A percentile compares a stretch with the other conserved stretches of the same genome.
phyloP scores from a whole-genome alignment of 2,329 filamentous ascomycete species.

The Bipolaris gigantea region DNA sequence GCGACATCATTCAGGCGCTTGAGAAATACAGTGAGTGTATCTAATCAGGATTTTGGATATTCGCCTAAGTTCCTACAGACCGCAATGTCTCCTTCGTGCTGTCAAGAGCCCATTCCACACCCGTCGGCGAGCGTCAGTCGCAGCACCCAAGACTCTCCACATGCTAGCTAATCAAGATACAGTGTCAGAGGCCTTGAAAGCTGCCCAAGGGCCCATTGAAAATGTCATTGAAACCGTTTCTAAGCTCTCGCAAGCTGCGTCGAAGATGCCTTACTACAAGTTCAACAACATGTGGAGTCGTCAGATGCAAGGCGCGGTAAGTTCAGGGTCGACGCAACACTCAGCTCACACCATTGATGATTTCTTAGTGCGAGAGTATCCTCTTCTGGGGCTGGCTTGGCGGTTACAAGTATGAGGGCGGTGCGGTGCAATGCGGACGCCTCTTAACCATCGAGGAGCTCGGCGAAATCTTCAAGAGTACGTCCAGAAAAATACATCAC shows the following conservation, averaged over 20 bases:
- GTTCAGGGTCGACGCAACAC: conserved; percentile 13
- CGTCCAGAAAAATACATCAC: conserved; percentile 18
- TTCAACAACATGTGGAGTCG: conserved; percentile 88
- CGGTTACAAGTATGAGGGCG: conserved; percentile 61
- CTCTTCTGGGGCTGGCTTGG: conserved; percentile 76
- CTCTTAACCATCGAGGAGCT: conserved; percentile 89
- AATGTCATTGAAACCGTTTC: conserved; percentile 71
- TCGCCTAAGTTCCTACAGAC: conserved; percentile 50
- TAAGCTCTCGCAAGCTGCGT: conserved; percentile 72
- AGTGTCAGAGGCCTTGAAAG: conserved; percentile 70
- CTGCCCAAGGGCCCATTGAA: conserved; percentile 70
- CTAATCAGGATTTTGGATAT: background rate
- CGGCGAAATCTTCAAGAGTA: conserved; percentile 74
- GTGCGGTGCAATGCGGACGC: conserved; percentile 58
- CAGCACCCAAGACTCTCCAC: background rate
- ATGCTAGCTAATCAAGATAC: conserved; percentile 13
- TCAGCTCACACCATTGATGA: conserved; percentile 8
- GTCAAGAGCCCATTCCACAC: conserved; percentile 86
- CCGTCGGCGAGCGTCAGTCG: conserved; percentile 62
- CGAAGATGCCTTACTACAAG: conserved; percentile 95
- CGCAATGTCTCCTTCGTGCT: conserved; percentile 79
- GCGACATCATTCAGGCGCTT: conserved; percentile 77
- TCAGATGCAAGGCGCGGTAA: conserved; percentile 77
- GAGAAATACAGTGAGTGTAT: conserved; percentile 67
- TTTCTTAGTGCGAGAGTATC: conserved; percentile 57